These are phyloP conservation scores for Huntiella omanensis DNA, from an alignment of 2,329 filamentous ascomycete species.

Conservation along the genomic window DNA sequence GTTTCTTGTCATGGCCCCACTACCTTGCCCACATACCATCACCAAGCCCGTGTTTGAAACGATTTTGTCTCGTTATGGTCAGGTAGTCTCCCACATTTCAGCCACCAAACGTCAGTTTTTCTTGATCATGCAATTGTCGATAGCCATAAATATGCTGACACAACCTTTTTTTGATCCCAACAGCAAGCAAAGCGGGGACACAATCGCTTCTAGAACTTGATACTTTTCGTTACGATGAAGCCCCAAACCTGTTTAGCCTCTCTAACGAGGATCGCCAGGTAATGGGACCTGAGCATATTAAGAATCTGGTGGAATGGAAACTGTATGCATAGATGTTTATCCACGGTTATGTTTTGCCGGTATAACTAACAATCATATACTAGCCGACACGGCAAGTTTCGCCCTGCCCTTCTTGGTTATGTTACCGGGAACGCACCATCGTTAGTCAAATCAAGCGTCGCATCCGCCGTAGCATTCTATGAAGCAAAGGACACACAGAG, in stretches of 20 bases:
- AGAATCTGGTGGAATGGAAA: conserved; percentile 50
- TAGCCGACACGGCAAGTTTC: conserved; percentile 42
- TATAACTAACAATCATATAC: not conserved
- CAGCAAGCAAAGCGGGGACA: conserved; percentile 28
- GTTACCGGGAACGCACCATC: conserved; percentile 38
- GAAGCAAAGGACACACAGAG: conserved; percentile 14
- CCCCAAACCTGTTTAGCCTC: conserved; percentile 27
- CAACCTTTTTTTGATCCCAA: not conserved
- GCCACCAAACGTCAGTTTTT: conserved; percentile 5
- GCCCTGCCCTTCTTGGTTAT: conserved; percentile 40
- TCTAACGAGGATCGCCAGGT: conserved; percentile 15
- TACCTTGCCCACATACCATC: not conserved
- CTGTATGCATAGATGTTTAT: conserved; percentile 30
- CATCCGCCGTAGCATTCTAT: no score
- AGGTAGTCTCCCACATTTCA: conserved; percentile 4
- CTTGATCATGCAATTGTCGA: not conserved
- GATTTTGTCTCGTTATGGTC: conserved; percentile 5
- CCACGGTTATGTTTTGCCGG: not conserved
- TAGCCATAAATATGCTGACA: not conserved
- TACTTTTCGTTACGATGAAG: conserved; percentile 35
- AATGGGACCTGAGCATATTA: conserved; percentile 39
- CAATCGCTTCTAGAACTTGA: conserved; percentile 39
- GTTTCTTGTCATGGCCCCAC: not conserved
- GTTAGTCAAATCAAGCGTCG: conserved; percentile 28
- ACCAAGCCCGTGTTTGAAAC: conserved; percentile 3